Base-by-base conservation (phyloP, 2,329 filamentous ascomycete species). In the Fragosphaeria purpurea region DNA sequence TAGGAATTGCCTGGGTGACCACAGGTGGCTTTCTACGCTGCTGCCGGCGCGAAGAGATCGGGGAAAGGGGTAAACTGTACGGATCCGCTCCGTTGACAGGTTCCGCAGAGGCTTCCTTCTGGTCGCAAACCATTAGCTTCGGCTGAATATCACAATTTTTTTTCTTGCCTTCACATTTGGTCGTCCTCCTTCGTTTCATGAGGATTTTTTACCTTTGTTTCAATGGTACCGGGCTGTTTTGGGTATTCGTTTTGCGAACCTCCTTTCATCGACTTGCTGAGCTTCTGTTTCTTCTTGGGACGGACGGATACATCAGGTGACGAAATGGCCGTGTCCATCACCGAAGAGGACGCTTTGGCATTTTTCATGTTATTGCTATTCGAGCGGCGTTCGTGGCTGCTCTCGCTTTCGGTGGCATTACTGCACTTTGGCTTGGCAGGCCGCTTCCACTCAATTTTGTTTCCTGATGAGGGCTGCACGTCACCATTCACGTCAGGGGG, bases 211-310 rank as follows among this genome's bases (percentile, higher is more conserved):
- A 4, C 11, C 42, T 34, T 44, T 32, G 11, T 32, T 31, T n/a
- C 11, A 22, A 22, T 22, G 22, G 22, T 22, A 22, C 22, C 22
- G 22, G 22, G 22, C 22, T 22, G 22, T 22, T 22, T 8, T 12
- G 4, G 38, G 4, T 11, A 37, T 33, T 48, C 45, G 12, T 52
- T 52, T n/a, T 50, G 52, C 11, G 47, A 54, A 4, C 47, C 52
- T 1, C 52, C 50, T 11, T 46, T 47, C 50, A 54, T 52, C 9
- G 50, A 54, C 41, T 50, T 50, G 47, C 46, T 47, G 9, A 54
- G 38, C 37, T 53, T 53, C 35, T 7, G 10, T 9, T 35, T 35
- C 22, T 42, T 47, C 31, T 44, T 44, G 49, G 52, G 22, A 4
- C 22, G 46, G 9, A 30, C 12, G 30, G 30, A n/a, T 1, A 33